Conservation (phyloP, 352 stramenopile genomes). For the Phytophthora capsici region DNA sequence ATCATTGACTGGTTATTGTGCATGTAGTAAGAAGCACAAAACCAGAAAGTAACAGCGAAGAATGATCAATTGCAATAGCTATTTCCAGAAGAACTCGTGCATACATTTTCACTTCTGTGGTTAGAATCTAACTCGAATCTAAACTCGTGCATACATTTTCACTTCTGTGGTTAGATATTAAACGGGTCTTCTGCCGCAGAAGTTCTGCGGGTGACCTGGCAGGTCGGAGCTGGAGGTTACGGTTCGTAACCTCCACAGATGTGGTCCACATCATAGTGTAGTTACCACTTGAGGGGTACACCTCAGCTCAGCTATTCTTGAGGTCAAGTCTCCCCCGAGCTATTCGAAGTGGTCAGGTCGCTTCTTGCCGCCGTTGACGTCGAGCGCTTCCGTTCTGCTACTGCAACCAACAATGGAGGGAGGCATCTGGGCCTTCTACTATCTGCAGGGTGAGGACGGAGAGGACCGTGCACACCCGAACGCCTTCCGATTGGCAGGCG, state of each 20-base stretch:
- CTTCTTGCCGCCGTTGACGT: slow-evolving; percentile 10
- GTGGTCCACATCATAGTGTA: slow-evolving; percentile 13
- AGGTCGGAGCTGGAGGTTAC: too few species aligned
- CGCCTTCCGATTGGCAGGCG: slow-evolving; percentile 55
- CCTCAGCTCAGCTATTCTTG: slow-evolving; percentile 17
- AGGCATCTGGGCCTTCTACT: slow-evolving; percentile 87
- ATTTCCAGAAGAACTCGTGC: too few species aligned
- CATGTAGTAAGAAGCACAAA: too few species aligned
- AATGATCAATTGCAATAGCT: too few species aligned
- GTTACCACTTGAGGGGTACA: neutral
- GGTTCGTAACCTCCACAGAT: neutral
- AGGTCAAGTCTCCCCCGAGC: slow-evolving; percentile 9
- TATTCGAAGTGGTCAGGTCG: slow-evolving; percentile 17
- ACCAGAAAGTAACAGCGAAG: slow-evolving; percentile 4
- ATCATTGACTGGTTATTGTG: too few species aligned
- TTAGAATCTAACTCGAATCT: too few species aligned
- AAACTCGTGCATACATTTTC: too few species aligned
- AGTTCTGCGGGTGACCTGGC: too few species aligned
- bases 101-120: too few species aligned
- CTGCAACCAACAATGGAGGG: slow-evolving; percentile 24
- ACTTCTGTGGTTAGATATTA: too few species aligned
- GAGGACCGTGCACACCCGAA: slow-evolving; percentile 87
- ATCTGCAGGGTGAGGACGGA: slow-evolving; percentile 87
- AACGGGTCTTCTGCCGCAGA: too few species aligned
- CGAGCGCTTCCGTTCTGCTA: neutral